Conservation (phyloP, 2,329 filamentous ascomycete genomes). For the Coleophoma eucalyptorum region DNA sequence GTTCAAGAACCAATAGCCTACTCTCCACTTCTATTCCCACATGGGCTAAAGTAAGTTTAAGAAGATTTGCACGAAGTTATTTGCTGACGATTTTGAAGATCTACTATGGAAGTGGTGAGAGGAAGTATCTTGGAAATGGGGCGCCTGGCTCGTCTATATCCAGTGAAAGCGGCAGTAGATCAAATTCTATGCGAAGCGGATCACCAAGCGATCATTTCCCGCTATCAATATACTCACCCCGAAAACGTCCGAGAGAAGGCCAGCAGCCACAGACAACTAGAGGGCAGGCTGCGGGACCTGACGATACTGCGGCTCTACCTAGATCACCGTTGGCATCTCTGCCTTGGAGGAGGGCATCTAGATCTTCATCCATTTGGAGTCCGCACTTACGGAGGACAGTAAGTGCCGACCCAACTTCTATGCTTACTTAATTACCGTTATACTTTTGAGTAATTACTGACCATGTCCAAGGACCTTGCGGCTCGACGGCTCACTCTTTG, state of each 20-base stretch:
- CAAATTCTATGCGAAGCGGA: constrained; percentile 39
- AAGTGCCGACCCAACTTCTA: no score
- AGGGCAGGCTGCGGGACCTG: constrained; percentile 17
- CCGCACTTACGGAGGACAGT: constrained; percentile 57
- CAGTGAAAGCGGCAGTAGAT: constrained; percentile 37
- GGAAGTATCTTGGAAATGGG: constrained; percentile 38
- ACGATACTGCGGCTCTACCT: constrained; percentile 42
- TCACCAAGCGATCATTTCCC: constrained; percentile 49
- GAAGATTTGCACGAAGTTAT: not conserved
- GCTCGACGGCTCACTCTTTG: constrained; percentile 57
- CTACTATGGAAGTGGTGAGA: constrained; percentile 68
- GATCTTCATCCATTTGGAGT: constrained; percentile 53
- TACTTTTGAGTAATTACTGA: no score
- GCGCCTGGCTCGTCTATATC: constrained; percentile 23
- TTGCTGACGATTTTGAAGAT: constrained; percentile 30
- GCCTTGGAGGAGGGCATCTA: constrained; percentile 11
- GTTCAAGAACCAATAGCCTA: constrained; percentile 39
- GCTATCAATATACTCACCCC: constrained; percentile 39
- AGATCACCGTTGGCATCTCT: constrained; percentile 8
- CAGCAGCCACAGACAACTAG: constrained; percentile 13
- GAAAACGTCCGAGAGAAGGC: constrained; percentile 30
- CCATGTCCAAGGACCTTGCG: constrained; percentile 39
- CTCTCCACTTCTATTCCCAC: constrained; percentile 36
- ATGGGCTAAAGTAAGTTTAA: constrained; percentile 33
- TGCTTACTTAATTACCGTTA: no score